Conservation (phyloP, 2,329 filamentous ascomycete genomes). For the Pestalotiopsis sp. region DNA sequence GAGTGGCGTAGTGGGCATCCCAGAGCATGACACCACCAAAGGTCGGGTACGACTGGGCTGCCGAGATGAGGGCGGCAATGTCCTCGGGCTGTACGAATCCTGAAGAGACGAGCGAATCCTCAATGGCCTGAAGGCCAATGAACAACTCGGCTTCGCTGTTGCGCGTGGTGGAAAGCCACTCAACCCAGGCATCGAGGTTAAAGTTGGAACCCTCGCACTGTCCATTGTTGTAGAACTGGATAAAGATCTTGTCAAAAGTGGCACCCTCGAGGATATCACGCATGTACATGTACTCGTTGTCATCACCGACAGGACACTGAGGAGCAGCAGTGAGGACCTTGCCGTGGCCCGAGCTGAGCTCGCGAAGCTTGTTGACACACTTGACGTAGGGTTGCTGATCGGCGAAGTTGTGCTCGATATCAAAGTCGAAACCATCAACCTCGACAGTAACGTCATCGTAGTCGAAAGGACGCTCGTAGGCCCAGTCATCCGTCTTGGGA, state of each 20-base stretch:
- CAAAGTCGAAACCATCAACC: conserved; percentile 28
- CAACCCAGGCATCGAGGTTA: conserved; percentile 47
- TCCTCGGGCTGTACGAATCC: conserved; percentile 36
- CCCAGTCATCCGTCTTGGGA: neutral
- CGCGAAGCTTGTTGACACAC: conserved; percentile 27
- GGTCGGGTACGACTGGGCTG: conserved; percentile 32
- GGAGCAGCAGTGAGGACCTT: conserved; percentile 37
- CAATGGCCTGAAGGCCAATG: conserved; percentile 42
- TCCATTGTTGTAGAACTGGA: conserved; percentile 57
- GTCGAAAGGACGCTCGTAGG: conserved; percentile 9
- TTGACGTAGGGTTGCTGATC: conserved; percentile 24
- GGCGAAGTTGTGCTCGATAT: conserved; percentile 15
- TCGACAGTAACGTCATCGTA: conserved; percentile 5
- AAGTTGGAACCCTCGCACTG: conserved; percentile 35
- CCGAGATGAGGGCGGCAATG: conserved; percentile 41
- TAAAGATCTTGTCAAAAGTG: conserved; percentile 40
- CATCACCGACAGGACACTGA: conserved; percentile 41
- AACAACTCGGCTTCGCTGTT: conserved; percentile 47
- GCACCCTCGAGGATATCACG: conserved; percentile 40
- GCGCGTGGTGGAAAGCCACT: conserved; percentile 33
- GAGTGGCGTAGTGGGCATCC: conserved; percentile 40
- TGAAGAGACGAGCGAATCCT: conserved; percentile 20
- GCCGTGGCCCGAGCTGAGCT: conserved; percentile 21
- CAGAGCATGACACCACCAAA: conserved; percentile 51
- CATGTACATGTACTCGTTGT: conserved; percentile 29